These are phyloP conservation scores for Lecanosticta acicola DNA, from an alignment of 2,329 filamentous ascomycete species.

Conservation along the genomic window DNA sequence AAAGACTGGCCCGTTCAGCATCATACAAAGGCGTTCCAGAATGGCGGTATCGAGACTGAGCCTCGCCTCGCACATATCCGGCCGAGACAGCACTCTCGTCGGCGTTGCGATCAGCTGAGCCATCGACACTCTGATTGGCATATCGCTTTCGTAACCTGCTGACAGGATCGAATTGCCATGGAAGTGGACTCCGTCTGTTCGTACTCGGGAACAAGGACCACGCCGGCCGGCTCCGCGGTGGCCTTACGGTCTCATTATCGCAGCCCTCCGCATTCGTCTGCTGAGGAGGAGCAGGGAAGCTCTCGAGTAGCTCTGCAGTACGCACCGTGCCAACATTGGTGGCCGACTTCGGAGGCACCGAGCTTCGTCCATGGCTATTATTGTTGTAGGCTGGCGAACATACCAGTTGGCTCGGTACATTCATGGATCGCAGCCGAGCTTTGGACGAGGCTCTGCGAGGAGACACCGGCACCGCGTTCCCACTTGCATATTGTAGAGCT, in stretches of 20 bases:
- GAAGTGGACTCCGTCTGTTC: background rate
- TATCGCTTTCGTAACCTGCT: background rate
- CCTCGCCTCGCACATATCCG: background rate
- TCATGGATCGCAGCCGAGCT: conserved; percentile 12
- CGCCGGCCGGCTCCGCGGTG: background rate
- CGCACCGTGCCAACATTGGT: conserved; percentile 14
- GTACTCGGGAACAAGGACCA: conserved; percentile 1
- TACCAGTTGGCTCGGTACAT: background rate
- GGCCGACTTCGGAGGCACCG: conserved; percentile 1
- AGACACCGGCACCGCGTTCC: conserved; percentile 21
- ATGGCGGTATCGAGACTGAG: background rate
- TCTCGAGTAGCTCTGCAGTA: conserved; percentile 20
- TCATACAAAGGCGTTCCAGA: background rate
- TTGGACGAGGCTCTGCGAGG: conserved; percentile 17
- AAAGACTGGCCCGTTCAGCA: background rate
- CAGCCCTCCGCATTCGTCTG: background rate
- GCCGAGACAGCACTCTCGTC: background rate
- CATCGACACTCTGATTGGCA: background rate
- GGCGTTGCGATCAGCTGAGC: background rate
- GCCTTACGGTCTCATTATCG: background rate
- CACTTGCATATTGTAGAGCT: conserved; percentile 20
- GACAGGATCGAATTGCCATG: background rate
- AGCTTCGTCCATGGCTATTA: background rate
- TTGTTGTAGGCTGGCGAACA: background rate
- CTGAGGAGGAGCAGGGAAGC: conserved; percentile 22